Evolutionary conservation across 805 yeast species (phyloP).

Genomic region (Ogataea nonfermentans): DNA sequence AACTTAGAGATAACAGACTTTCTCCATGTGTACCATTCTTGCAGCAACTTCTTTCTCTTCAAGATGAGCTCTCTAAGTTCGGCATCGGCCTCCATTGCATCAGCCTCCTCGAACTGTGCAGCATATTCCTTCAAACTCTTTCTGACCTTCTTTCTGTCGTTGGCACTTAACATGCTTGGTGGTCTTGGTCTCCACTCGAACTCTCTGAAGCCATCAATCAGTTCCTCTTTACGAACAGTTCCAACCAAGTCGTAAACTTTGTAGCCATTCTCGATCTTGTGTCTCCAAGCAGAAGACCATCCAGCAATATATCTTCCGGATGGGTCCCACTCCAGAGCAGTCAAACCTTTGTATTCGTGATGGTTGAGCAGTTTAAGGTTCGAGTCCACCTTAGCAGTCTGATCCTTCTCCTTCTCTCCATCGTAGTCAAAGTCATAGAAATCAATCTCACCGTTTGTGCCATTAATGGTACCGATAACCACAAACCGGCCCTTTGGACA

Average conservation of each 20-base stretch:
- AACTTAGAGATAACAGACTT: constrained; percentile 45
- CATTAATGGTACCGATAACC: constrained; percentile 44
- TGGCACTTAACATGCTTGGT: constrained; percentile 64
- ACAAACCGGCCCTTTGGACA: constrained; percentile 92
- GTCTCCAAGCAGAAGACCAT: constrained; percentile 85
- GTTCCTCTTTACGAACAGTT: constrained; percentile 67
- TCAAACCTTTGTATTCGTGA: constrained; percentile 71
- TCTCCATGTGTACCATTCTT: constrained; percentile 87
- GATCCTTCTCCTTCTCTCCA: constrained; percentile 49
- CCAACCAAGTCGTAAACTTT: constrained; percentile 86
- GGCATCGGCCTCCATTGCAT: constrained; percentile 92
- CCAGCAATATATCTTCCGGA: constrained; percentile 88
- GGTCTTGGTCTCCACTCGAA: constrained; percentile 99
- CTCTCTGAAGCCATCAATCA: constrained; percentile 78
- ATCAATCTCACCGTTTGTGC: constrained; percentile 59
- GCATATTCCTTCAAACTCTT: constrained; percentile 86
- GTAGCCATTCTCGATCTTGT: constrained; percentile 86
- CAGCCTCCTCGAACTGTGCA: constrained; percentile 91
- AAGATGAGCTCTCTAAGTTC: constrained; percentile 87
- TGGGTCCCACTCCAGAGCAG: constrained; percentile 91
- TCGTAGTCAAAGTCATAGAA: constrained; percentile 86
- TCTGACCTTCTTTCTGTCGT: constrained; percentile 84
- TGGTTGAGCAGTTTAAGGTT: constrained; percentile 60
- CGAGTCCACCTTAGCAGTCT: constrained; percentile 49
- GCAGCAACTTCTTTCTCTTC: constrained; percentile 74